A percentile compares a stretch with the other conserved stretches of the same genome.
Conservation (phyloP, 176 grass and related monocot genomes). For the Eremochloa ophiuroides region DNA sequence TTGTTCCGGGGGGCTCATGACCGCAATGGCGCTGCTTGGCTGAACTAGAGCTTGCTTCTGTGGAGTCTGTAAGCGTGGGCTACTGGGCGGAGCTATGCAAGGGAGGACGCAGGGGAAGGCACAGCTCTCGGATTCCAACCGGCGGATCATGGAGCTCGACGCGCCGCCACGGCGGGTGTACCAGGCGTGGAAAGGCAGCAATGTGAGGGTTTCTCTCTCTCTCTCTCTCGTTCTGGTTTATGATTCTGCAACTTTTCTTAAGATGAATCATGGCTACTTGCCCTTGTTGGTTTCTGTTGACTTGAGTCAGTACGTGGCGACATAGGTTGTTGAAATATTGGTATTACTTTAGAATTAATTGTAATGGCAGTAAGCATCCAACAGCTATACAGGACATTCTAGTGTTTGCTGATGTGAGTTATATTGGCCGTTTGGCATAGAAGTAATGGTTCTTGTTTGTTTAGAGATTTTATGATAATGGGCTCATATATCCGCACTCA, state of each 20-base stretch:
- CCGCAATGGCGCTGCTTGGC: background rate
- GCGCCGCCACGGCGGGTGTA: conserved; percentile 45
- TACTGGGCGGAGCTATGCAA: conserved; percentile 6
- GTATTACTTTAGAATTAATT: background rate
- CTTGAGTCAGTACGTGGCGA: background rate
- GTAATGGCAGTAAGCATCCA: no score
- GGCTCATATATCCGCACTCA: background rate
- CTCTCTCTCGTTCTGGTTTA: background rate
- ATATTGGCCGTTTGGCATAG: background rate
- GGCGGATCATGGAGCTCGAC: conserved; percentile 53
- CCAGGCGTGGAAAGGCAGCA: conserved; percentile 79
- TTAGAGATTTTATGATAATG: background rate
- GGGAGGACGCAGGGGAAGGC: conserved; percentile 54
- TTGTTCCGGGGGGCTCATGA: background rate
- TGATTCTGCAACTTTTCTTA: conserved; percentile 9
- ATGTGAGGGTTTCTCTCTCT: conserved; percentile 37
- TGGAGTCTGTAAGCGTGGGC: background rate
- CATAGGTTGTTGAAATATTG: background rate
- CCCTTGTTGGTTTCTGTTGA: background rate
- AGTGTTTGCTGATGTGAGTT: background rate
- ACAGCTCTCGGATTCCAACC: conserved; percentile 55
- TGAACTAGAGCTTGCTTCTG: conserved; percentile 2
- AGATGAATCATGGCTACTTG: background rate
- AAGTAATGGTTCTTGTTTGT: background rate
- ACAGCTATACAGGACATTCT: background rate